A percentile compares a stretch with the other conserved stretches of the same genome.
Evolutionary conservation across 2,329 filamentous ascomycete genomes (phyloP).

Genomic region (Clarireedia hainanense): DNA sequence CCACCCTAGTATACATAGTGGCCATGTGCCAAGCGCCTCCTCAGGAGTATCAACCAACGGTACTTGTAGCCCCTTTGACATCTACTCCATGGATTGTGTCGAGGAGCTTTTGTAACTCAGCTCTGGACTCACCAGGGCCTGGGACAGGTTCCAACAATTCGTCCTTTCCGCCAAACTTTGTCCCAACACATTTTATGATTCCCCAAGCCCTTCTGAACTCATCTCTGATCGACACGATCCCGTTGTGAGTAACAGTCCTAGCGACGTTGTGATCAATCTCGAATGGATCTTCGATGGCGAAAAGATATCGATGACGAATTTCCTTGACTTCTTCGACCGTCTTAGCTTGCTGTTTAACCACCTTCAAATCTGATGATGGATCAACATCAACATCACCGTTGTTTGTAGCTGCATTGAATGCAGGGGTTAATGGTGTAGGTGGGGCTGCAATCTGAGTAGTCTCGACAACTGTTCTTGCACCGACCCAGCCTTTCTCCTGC

Average conservation of each 20-base stretch:
- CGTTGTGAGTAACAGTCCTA: slow-evolving; percentile 74
- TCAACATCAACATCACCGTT: background rate
- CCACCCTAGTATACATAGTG: background rate
- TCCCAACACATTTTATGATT: slow-evolving; percentile 51
- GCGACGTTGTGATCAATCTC: slow-evolving; percentile 84
- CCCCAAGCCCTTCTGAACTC: slow-evolving; percentile 77
- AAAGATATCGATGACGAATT: slow-evolving; percentile 71
- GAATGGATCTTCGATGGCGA: slow-evolving; percentile 89
- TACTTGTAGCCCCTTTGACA: background rate
- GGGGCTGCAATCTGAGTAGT: slow-evolving; percentile 33
- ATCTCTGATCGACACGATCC: slow-evolving; percentile 73
- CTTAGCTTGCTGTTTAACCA: slow-evolving; percentile 13
- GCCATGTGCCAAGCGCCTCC: background rate
- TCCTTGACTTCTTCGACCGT: slow-evolving; percentile 44
- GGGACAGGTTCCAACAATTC: slow-evolving; percentile 19
- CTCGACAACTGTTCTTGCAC: slow-evolving; percentile 64
- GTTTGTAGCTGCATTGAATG: background rate
- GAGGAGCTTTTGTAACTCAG: slow-evolving; percentile 17
- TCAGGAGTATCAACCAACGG: background rate
- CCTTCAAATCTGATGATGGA: slow-evolving; percentile 3
- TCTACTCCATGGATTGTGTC: slow-evolving; percentile 21
- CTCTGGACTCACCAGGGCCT: slow-evolving; percentile 8
- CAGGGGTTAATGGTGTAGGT: slow-evolving; percentile 16
- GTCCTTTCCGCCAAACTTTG: slow-evolving; percentile 24
- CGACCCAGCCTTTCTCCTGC: slow-evolving; percentile 75